These are phyloP conservation scores for Ophiosphaerella herpotricha DNA, from an alignment of 2,329 filamentous ascomycete genomes.

Conservation along the genomic window DNA sequence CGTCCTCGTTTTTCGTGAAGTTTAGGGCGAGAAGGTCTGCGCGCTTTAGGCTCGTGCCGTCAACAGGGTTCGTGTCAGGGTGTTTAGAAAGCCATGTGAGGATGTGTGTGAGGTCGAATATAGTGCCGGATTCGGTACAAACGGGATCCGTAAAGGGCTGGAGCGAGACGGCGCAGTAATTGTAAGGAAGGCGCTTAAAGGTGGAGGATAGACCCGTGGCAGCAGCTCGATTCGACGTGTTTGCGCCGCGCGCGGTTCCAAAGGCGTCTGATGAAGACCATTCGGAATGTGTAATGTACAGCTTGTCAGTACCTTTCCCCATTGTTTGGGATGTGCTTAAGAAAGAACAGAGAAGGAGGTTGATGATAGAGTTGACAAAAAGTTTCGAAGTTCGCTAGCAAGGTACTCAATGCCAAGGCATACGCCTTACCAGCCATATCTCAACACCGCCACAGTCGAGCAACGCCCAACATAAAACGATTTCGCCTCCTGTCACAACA, in stretches of 20 bases:
- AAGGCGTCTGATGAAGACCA: conserved; percentile 92
- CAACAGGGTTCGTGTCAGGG: conserved; percentile 88
- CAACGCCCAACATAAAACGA: too few species aligned
- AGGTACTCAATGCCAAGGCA: conserved; percentile 9
- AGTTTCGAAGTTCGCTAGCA: not conserved
- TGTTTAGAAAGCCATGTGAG: conserved; percentile 93
- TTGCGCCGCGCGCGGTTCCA: conserved; percentile 76
- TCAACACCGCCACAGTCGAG: too few species aligned
- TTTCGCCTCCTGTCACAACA: too few species aligned
- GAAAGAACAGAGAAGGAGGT: not conserved
- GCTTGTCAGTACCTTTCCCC: conserved; percentile 50
- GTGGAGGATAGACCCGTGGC: conserved; percentile 58
- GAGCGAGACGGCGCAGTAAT: conserved; percentile 94
- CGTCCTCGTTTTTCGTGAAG: conserved; percentile 89
- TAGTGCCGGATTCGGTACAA: conserved; percentile 83
- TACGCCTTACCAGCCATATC: not conserved
- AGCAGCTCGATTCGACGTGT: conserved; percentile 60
- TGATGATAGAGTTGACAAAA: conserved; percentile 1
- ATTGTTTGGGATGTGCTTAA: conserved; percentile 18
- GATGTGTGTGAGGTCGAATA: conserved; percentile 95
- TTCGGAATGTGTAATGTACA: conserved; percentile 89
- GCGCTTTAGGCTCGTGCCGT: conserved; percentile 76
- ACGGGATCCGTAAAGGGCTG: conserved; percentile 96
- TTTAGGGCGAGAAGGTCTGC: conserved; percentile 88
- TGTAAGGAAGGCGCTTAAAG: conserved; percentile 93